Base-by-base conservation (phyloP, 2,329 filamentous ascomycete genomes). In the Lasiodiplodia sp. region DNA sequence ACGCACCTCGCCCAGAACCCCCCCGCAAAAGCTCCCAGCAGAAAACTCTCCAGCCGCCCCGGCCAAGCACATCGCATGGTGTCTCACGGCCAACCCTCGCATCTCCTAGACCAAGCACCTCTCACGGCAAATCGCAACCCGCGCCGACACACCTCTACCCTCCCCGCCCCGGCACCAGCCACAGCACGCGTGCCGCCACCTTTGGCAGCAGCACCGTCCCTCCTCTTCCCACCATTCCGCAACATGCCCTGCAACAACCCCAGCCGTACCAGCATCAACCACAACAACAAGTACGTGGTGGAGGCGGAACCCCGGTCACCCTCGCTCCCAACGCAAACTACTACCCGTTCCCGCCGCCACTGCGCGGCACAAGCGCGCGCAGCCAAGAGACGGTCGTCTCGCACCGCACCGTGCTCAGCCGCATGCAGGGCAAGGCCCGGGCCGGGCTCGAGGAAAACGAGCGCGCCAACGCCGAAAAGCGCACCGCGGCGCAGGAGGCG, bases 81-180 rank as follows among this genome's bases (percentile, higher is more conserved):
- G 14, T 12, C 14, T 38, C 34, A 34, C 23, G n/a, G 18, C 23
- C 57, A 47, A 6, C 37, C 38, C 21, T 18, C n/a, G 21, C 44
- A 18, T 12, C 56, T 7, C 38, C 37, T 11, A 38, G 57, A 6
- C 57, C 57, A 10, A 60, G 23, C 38, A 60, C 57, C 23, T 60
- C 57, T 14, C 57, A 60, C 38, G 57, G 57, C 38, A 2, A n/a
- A 14, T 21, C 31, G 6, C 16, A 21, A n/a, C 55, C 37, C 52
- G 10, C 4, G 23, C 5, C 31, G 3, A 25, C 18, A 7, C 21
- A 16, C 34, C 10, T 28, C 37, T 14, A 25, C 37, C n/a, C 37
- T 47, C 38, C 38, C 23, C 57, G 57, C 3, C 57, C 57, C 2
- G 57, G 57, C 21, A 60, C 57, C 38, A 60, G 57, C 57, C 38